Conservation (phyloP, 805 yeast genomes). For the Candida bentonensis region DNA sequence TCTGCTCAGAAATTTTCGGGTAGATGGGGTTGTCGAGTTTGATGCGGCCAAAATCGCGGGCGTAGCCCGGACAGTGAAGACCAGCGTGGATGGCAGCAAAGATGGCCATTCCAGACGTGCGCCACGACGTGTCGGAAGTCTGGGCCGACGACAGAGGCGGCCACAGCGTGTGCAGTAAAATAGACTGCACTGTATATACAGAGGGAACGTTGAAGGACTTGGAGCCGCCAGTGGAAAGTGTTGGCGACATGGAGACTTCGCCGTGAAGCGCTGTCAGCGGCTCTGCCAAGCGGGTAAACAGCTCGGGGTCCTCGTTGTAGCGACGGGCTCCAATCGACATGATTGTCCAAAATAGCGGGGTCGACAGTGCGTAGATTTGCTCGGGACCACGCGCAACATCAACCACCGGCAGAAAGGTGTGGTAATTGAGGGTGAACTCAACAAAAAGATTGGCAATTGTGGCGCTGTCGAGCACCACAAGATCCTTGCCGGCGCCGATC, state of each 20-base stretch:
- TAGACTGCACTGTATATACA: slow-evolving; percentile 89
- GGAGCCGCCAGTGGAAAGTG: slow-evolving; percentile 35
- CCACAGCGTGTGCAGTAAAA: slow-evolving; percentile 80
- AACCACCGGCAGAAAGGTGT: slow-evolving; percentile 76
- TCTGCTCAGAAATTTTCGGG: slow-evolving; percentile 50
- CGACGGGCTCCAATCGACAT: slow-evolving; percentile 75
- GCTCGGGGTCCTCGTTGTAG: slow-evolving; percentile 23
- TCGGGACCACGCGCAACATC: slow-evolving; percentile 77
- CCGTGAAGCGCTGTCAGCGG: slow-evolving; percentile 64
- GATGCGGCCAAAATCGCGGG: slow-evolving; percentile 33
- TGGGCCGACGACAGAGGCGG: slow-evolving; percentile 91
- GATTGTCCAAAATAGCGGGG: slow-evolving; percentile 87
- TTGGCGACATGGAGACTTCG: slow-evolving; percentile 82
- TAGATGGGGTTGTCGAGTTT: slow-evolving; percentile 25
- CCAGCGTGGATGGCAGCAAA: slow-evolving; percentile 91
- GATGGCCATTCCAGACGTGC: slow-evolving; percentile 82
- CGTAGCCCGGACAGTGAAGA: slow-evolving; percentile 63
- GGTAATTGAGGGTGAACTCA: slow-evolving; percentile 68
- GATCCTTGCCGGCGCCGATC: slow-evolving; percentile 35
- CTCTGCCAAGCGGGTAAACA: slow-evolving; percentile 53
- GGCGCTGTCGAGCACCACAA: slow-evolving; percentile 40
- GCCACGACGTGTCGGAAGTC: slow-evolving; percentile 94
- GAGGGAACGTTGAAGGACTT: slow-evolving; percentile 78
- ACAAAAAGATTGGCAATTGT: slow-evolving; percentile 48
- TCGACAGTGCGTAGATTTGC: slow-evolving; percentile 61